These are phyloP conservation scores for Eucalyptus paniculata DNA, from an alignment of 345 rosid species.

Conservation along the genomic window DNA sequence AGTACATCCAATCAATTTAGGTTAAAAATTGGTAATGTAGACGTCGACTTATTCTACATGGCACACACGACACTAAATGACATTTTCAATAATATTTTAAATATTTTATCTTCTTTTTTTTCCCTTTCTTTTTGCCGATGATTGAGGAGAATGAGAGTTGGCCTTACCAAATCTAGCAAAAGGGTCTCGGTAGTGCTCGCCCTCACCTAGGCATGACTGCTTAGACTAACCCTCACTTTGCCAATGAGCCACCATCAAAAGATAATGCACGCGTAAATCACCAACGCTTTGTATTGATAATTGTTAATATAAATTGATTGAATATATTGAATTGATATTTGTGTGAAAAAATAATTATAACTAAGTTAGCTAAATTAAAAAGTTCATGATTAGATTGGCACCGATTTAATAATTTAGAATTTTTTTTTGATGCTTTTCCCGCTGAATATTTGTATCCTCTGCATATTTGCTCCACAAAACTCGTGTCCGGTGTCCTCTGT, in stretches of 20 bases:
- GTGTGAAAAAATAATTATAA: too few species aligned
- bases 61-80: rapidly evolving
- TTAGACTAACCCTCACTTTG: rapidly evolving
- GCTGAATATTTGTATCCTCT: not conserved
- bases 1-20: rapidly evolving
- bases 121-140: rapidly evolving
- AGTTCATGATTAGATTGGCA: too few species aligned
- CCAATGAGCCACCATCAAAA: too few species aligned
- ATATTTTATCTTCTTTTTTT: too few species aligned
- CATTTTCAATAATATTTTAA: too few species aligned
- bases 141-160: too few species aligned
- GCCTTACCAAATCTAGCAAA: too few species aligned
- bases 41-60: rapidly evolving
- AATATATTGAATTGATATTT: too few species aligned
- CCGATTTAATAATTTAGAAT: rapidly evolving
- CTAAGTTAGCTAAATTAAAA: too few species aligned
- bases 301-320: too few species aligned
- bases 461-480: not conserved
- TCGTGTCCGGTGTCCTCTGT: not conserved
- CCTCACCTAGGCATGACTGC: not conserved
- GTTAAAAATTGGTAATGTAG: not conserved
- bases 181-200: rapidly evolving
- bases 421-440: not conserved
- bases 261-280: too few species aligned
- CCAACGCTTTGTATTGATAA: rapidly evolving